These are phyloP conservation scores for Colletotrichum lindemuthianum DNA, from an alignment of 2,329 filamentous ascomycete species.

Conservation along the genomic window DNA sequence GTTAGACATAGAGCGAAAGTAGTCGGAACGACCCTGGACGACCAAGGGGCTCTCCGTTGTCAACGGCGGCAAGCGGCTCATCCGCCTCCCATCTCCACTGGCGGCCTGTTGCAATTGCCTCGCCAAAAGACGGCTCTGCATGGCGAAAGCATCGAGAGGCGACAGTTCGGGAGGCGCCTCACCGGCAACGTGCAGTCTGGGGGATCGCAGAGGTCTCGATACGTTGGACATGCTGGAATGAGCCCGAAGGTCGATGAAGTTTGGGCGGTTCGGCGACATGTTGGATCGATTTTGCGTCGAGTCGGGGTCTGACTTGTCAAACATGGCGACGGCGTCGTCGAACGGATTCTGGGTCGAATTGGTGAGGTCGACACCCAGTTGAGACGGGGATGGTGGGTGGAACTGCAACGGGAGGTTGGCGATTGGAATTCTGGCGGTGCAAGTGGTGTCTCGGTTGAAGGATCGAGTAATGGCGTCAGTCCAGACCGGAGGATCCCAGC, in stretches of 20 bases:
- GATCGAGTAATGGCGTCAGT: slow-evolving; percentile 39
- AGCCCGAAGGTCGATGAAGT: slow-evolving; percentile 68
- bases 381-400: slow-evolving; percentile 6
- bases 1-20: slow-evolving; percentile 79
- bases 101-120: slow-evolving; percentile 84
- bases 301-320: slow-evolving; percentile 23
- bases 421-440: slow-evolving; percentile 33
- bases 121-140: slow-evolving; percentile 88
- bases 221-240: slow-evolving; percentile 56
- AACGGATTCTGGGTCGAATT: neutral
- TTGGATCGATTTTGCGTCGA: slow-evolving; percentile 18
- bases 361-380: slow-evolving; percentile 14
- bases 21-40: slow-evolving; percentile 78
- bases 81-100: slow-evolving; percentile 76
- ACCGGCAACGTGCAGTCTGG: slow-evolving; percentile 79
- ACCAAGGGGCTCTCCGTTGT: slow-evolving; percentile 85
- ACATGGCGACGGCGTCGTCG: slow-evolving; percentile 16
- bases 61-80: slow-evolving; percentile 86
- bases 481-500: slow-evolving; percentile 22
- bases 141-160: slow-evolving; percentile 92
- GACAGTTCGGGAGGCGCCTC: slow-evolving; percentile 90
- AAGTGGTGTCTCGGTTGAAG: slow-evolving; percentile 37
- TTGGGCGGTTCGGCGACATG: slow-evolving; percentile 66
- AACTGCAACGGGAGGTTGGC: slow-evolving; percentile 28
- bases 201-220: slow-evolving; percentile 72